These are phyloP conservation scores for Leccinum imitatum DNA, from an alignment of 768 basidiomycete genomes.

Conservation along the genomic window DNA sequence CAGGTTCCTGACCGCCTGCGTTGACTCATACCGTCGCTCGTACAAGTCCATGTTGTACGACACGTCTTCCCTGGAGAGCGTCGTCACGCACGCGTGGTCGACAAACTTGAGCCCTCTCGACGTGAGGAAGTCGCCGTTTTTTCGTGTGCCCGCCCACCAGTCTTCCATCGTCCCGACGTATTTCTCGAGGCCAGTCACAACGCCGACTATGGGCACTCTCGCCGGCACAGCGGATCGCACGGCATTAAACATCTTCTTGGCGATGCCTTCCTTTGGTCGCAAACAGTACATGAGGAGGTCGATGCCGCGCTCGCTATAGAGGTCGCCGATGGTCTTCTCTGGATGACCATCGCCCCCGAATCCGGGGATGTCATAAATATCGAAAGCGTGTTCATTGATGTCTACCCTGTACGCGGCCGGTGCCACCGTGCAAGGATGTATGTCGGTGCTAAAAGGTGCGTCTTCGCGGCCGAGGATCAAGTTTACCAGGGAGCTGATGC, in stretches of 20 bases:
- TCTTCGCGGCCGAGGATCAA: slow-evolving; percentile 33
- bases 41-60: slow-evolving; percentile 35
- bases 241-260: slow-evolving; percentile 25
- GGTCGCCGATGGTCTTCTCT: slow-evolving; percentile 27
- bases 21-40: slow-evolving; percentile 30
- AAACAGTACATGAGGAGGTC: slow-evolving; percentile 34
- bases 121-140: slow-evolving; percentile 37
- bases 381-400: slow-evolving; percentile 31
- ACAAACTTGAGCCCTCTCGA: slow-evolving; percentile 35
- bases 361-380: slow-evolving; percentile 33
- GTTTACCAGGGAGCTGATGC: slow-evolving; percentile 33
- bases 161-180: slow-evolving; percentile 29
- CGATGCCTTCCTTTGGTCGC: slow-evolving; percentile 30
- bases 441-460: slow-evolving; percentile 34
- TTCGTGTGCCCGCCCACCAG: slow-evolving; percentile 33
- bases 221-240: slow-evolving; percentile 30
- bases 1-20: slow-evolving; percentile 25
- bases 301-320: slow-evolving; percentile 32
- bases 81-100: slow-evolving; percentile 45
- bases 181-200: slow-evolving; percentile 39
- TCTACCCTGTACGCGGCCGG: slow-evolving; percentile 29
- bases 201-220: slow-evolving; percentile 39
- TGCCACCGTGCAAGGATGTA: slow-evolving; percentile 27
- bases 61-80: slow-evolving; percentile 32
- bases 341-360: slow-evolving; percentile 23